A percentile compares a stretch with the other conserved stretches of the same genome.
phyloP scores from a whole-genome alignment of 768 basidiomycete genomes.

The Calocera cornea region DNA sequence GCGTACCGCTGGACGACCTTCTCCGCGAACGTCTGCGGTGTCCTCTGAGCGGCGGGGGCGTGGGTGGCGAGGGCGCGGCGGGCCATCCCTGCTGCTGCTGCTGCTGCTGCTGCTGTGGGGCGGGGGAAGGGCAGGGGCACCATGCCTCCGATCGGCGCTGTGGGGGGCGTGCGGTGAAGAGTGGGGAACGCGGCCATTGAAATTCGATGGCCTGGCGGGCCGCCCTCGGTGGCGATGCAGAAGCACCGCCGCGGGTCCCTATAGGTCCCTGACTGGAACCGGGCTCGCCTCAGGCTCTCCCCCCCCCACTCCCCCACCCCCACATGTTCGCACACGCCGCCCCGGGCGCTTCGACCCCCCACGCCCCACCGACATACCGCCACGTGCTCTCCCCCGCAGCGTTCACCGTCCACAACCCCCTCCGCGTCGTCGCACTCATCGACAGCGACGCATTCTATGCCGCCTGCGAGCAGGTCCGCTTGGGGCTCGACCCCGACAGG shows the following conservation, averaged over 20 bases:
- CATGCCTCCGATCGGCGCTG: background rate
- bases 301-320: background rate
- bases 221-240: background rate
- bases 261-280: constrained; percentile 1
- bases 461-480: constrained; percentile 73
- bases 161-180: background rate
- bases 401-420: constrained; percentile 30
- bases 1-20: constrained; percentile 97
- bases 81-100: background rate
- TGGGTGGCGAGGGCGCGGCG: constrained; percentile 8
- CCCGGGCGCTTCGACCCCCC: background rate
- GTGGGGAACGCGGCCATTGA: background rate
- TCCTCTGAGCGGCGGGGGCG: background rate
- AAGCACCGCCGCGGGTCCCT: background rate
- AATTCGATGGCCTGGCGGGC: background rate
- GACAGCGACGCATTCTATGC: constrained; percentile 82
- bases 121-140: constrained; percentile 3
- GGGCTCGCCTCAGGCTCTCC: background rate
- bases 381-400: constrained; percentile 59
- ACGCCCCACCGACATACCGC: constrained; percentile 42
- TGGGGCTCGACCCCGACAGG: constrained; percentile 42
- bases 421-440: constrained; percentile 54
- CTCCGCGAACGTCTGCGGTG: constrained; percentile 82
- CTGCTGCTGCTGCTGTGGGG: constrained; percentile 1
- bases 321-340: too few relatives aligned